Evolutionary conservation across 495 filamentous ascomycete species (phyloP).

Genomic region (Podospora conica): DNA sequence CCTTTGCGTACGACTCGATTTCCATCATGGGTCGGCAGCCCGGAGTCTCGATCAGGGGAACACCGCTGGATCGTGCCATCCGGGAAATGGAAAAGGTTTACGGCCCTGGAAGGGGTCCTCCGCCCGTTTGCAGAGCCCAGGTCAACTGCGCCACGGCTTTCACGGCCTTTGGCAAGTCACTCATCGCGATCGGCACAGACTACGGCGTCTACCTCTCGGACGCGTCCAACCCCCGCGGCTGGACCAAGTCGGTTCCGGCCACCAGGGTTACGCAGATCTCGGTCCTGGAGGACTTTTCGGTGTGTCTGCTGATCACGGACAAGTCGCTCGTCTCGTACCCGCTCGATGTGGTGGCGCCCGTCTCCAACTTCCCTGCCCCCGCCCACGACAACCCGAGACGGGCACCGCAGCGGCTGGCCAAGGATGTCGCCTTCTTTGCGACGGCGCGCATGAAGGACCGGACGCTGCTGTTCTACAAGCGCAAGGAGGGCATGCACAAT

Average conservation of each 20-base stretch:
- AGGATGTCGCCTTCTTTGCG: constrained; percentile 94
- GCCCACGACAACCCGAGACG: constrained; percentile 59
- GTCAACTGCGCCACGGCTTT: constrained; percentile 95
- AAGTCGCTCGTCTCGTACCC: constrained; percentile 91
- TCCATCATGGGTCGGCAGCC: constrained; percentile 39
- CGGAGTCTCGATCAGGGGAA: constrained; percentile 64
- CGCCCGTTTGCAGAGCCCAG: constrained; percentile 68
- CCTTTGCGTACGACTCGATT: constrained; percentile 77
- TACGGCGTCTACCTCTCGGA: constrained; percentile 87
- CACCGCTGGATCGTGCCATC: constrained; percentile 86
- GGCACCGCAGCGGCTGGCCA: constrained; percentile 86
- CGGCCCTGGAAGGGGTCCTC: constrained; percentile 58
- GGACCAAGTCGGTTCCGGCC: constrained; percentile 73
- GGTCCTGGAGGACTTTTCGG: constrained; percentile 89
- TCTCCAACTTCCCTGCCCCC: constrained; percentile 55
- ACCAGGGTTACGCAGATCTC: constrained; percentile 83
- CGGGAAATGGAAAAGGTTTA: constrained; percentile 76
- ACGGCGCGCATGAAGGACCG: constrained; percentile 95
- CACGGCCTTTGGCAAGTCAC: constrained; percentile 68
- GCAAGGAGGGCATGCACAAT: constrained; percentile 81
- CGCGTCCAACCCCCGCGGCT: constrained; percentile 77
- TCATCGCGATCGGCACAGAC: constrained; percentile 94
- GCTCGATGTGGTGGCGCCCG: constrained; percentile 78
- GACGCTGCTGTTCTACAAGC: constrained; percentile 91
- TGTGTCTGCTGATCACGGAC: constrained; percentile 85